Evolutionary conservation across 1,284 basidiomycete species (phyloP), one percentile per base, ranked within the genome.

Genomic region (Leccinum pachyderme): DNA sequence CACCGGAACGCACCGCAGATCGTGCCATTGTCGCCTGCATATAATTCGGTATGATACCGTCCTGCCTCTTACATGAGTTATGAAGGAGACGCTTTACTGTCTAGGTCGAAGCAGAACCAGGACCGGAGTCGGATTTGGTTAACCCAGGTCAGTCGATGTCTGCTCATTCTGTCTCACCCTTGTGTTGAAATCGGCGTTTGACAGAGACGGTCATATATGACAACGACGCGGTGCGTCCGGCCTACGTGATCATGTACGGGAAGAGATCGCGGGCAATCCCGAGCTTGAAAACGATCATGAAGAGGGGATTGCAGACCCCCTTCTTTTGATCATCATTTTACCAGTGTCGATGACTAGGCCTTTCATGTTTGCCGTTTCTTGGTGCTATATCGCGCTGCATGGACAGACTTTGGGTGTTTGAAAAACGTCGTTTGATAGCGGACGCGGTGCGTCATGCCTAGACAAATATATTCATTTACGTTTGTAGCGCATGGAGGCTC

Each of bases 1-100:
- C 68, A 68, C 37, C 63, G 68, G 52, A 83, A 81, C 58, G 76
- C 73, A 13, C 70, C 72, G 13, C 58, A 73, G 28, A 62, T 60
- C 4, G 37, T 35, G 18, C 52, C 59, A 2, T 41, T 60, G 18
- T 51, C 52, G 5, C 24, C 43, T 4, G 51, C 55, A 32, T 60
- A 56, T 28, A 59, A 62, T 24, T 60, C 60, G 41, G 59, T 62
- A 59, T 0, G 56, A 48, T 9, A 33, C 22, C 13, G 12, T 13
- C 9, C 5, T 27, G 24, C 15, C n/a, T 41, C 5, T 27, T 15
- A 6, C 15, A 15, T 1, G 6, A 9, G 13, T 49, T n/a, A 37
- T 47, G 24, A 52, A 9, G 15, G 8, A 18, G 13, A 15, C 8
- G 15, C 9, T 2, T n/a, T 2, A 3, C 27, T 2, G 2, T 41